Evolutionary conservation across 2,329 filamentous ascomycete species (phyloP).

Genomic region (Talaromyces pinophilus): DNA sequence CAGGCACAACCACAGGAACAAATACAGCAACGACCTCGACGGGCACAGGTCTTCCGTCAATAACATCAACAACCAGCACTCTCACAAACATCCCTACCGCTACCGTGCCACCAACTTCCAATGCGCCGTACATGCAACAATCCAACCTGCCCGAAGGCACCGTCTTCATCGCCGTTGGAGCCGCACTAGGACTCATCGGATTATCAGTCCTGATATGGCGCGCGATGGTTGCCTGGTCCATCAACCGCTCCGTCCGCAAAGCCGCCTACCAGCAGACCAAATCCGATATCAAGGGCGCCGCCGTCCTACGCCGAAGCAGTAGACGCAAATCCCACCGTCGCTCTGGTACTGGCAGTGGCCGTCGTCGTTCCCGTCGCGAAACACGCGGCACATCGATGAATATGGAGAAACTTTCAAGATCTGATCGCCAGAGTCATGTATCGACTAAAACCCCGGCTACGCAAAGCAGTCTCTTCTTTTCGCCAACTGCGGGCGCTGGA

Average conservation of each 20-base stretch:
- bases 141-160: conserved; percentile 86
- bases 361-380: conserved; percentile 27
- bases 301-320: conserved; percentile 51
- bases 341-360: conserved; percentile 29
- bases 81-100: conserved; percentile 64
- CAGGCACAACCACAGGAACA: conserved; percentile 38
- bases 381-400: conserved; percentile 50
- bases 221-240: conserved; percentile 79
- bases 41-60: conserved; percentile 33
- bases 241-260: conserved; percentile 86
- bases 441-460: conserved; percentile 48
- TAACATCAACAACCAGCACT: conserved; percentile 59
- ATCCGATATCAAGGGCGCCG: conserved; percentile 70
- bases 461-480: conserved; percentile 87
- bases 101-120: conserved; percentile 75
- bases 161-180: conserved; percentile 92
- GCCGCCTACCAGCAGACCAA: conserved; percentile 74
- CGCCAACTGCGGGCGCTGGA: conserved; percentile 74
- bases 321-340: conserved; percentile 36
- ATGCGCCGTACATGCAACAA: conserved; percentile 89
- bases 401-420: conserved; percentile 51
- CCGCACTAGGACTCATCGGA: conserved; percentile 79
- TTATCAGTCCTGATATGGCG: conserved; percentile 86
- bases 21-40: conserved; percentile 27
- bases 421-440: conserved; percentile 42